Base-by-base conservation (phyloP, 2,329 filamentous ascomycete species). In the Sclerotinia trifoliorum region DNA sequence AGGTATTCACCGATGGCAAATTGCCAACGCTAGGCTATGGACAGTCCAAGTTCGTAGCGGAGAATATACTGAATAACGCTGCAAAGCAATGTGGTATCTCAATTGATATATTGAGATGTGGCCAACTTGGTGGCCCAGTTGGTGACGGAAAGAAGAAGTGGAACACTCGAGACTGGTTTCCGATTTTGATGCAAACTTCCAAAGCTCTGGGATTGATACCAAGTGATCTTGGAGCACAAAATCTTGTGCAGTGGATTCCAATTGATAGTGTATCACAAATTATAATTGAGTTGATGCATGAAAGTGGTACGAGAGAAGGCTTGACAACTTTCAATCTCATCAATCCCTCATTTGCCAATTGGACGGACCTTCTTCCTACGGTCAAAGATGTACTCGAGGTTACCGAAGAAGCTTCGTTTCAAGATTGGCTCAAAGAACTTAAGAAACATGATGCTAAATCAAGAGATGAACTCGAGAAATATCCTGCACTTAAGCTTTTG, bases 131-230 rank as follows among this genome's bases (percentile, higher is more conserved):
- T 0, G 82, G 82, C 0, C 80, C 82, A 0, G 21, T 70, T 19
- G 74, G 77, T 17, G 73, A 65, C 15, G 66, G 73, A 21, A 51
- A 52, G n/a, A 85, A 84, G 0, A 70, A 73, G 29, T 89, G 86
- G 86, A 87, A 85, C 69, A 78, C 75, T 32, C 80, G 83, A 13
- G 86, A 89, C 70, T 88, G 85, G 82, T 32, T 63, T 32, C 29
- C 29, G 21, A 51, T 24, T 17, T 10, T 51, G 3, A 5, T 63
- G 17, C 44, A 26, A 26, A 35, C 44, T 24, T 49, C 29, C 19
- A 63, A 63, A 21, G 60, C 17, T 4, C 26, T 51, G 6, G 46
- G 19, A 35, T n/a, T 24, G 26, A 17, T 39, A 24, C 60, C 60
- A 49, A 63, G n/a, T 19, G 21, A 63, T 35, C 72, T 83, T 5